Base-by-base conservation (phyloP, 2,329 filamentous ascomycete genomes). In the Curvularia eragrostidis region DNA sequence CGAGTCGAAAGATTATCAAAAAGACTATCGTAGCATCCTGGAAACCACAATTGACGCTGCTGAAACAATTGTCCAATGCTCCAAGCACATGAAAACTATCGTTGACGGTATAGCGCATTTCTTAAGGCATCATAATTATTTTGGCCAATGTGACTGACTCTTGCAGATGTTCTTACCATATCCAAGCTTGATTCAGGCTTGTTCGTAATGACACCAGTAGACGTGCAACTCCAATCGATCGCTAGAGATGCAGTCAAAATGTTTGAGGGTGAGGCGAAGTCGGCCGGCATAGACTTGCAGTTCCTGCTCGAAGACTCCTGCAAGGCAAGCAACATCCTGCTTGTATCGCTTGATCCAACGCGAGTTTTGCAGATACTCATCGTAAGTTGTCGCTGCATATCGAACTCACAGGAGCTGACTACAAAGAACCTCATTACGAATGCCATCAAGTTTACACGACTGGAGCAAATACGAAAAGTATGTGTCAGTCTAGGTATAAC, bases 1-100 rank as follows among this genome's bases (percentile, higher is more conserved):
- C 1, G 34, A 42, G 8, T 59, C 49, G 2, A 44, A 28, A 6
- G 61, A 52, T 15, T 53, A 58, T 9, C 59, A 63, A 36, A 54
- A 43, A 5, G 51, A 34, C 7, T 67, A 65, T 55, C 62, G 47
- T 38, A 61, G 19, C 5, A 53, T 68, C 5, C 15, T 70, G 1
- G 64, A 69, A 2, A 52, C 64, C 9, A 69, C 65, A 0, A 32
- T 72, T 4, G 76, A 79, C 24, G 70, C 75, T n/a, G 75, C 75
- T 0, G 70, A 80, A 49, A 81, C 76, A 1, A 80, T 81, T 54
- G 75, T 76, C 2, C 70, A 77, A 6, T 82, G 80, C 61, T 76
- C 76, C 1, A 75, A 78, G 48, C 80, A 82, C 59, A 78, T 80
- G 67, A 81, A 81, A 58, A 68, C 76, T 7, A 81, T 82, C 19